Evolutionary conservation across 2,329 filamentous ascomycete species (phyloP).

Genomic region (Penicillium capsulatum): DNA sequence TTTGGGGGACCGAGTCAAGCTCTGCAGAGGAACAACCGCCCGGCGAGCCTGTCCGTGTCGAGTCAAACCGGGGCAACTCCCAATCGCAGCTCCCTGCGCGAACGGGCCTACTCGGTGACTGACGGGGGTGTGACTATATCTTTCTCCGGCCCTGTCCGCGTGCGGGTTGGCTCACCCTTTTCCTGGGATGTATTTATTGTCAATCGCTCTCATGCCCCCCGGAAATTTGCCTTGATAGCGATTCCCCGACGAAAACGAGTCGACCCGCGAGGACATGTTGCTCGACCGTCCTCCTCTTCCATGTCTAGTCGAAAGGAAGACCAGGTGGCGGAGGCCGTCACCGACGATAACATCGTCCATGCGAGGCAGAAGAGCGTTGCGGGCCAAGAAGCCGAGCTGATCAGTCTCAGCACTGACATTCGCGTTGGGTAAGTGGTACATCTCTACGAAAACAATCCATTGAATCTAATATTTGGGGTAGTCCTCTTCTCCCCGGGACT

Average conservation of each 20-base stretch:
- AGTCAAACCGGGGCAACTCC: slow-evolving; percentile 17
- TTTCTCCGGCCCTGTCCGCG: slow-evolving; percentile 50
- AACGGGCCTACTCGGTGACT: slow-evolving; percentile 37
- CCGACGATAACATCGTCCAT: slow-evolving; percentile 55
- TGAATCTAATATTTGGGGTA: slow-evolving; percentile 24
- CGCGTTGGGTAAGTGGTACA: slow-evolving; percentile 50
- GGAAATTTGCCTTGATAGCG: slow-evolving; percentile 53
- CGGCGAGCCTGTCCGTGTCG: slow-evolving; percentile 41
- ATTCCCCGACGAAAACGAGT: slow-evolving; percentile 48
- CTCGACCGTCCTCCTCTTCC: slow-evolving; percentile 47
- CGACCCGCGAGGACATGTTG: slow-evolving; percentile 39
- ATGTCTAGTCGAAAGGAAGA: slow-evolving; percentile 31
- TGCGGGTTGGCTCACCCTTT: slow-evolving; percentile 52
- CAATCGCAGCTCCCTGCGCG: slow-evolving; percentile 34
- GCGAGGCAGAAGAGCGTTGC: slow-evolving; percentile 50
- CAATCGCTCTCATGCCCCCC: slow-evolving; percentile 52
- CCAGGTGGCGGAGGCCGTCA: slow-evolving; percentile 50
- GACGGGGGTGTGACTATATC: slow-evolving; percentile 52
- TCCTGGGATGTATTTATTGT: slow-evolving; percentile 56
- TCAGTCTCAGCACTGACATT: slow-evolving; percentile 56
- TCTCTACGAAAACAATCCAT: background rate
- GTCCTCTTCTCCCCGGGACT: slow-evolving; percentile 51
- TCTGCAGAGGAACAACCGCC: slow-evolving; percentile 44
- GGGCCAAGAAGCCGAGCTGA: slow-evolving; percentile 50
- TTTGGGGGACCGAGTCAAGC: slow-evolving; percentile 46